phyloP scores from a whole-genome alignment of 768 basidiomycete genomes.

The Chiua virens region DNA sequence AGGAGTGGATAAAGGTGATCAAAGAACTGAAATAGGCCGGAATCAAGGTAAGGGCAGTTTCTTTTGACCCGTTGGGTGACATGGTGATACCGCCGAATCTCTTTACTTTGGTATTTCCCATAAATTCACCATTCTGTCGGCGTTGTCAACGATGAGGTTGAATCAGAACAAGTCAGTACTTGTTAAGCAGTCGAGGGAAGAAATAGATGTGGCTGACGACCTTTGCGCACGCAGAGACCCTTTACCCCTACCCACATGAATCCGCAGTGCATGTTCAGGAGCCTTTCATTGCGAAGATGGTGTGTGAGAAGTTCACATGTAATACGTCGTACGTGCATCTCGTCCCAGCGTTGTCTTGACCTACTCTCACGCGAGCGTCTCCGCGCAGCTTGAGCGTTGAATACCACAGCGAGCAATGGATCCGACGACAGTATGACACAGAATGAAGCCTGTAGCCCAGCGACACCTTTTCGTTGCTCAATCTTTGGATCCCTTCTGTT shows the following conservation, averaged over 20 bases:
- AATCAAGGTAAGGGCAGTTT: too few relatives aligned
- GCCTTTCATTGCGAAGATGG: conserved; percentile 44
- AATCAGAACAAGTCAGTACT: conserved; percentile 35
- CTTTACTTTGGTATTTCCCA: conserved; percentile 45
- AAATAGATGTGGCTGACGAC: background rate
- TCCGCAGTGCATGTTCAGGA: conserved; percentile 35
- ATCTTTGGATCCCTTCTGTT: background rate
- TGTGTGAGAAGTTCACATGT: conserved; percentile 45
- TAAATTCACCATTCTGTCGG: conserved; percentile 37
- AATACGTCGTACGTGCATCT: conserved; percentile 27
- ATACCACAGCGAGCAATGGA: conserved; percentile 30
- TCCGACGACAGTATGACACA: too few relatives aligned
- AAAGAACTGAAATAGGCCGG: too few relatives aligned
- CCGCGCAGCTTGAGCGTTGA: conserved; percentile 15
- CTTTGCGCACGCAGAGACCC: conserved; percentile 28
- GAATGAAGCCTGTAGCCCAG: background rate
- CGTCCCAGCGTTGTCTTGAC: too few relatives aligned
- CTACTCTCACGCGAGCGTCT: too few relatives aligned
- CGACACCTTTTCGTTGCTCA: too few relatives aligned
- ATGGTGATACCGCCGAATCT: conserved; percentile 24
- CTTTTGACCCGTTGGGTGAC: too few relatives aligned
- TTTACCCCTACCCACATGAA: conserved; percentile 29
- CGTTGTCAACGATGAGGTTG: conserved; percentile 38
- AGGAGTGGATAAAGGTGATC: too few relatives aligned
- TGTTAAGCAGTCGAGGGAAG: background rate